phyloP scores from a whole-genome alignment of 805 yeast genomes.

The Blastobotrys muscicola region DNA sequence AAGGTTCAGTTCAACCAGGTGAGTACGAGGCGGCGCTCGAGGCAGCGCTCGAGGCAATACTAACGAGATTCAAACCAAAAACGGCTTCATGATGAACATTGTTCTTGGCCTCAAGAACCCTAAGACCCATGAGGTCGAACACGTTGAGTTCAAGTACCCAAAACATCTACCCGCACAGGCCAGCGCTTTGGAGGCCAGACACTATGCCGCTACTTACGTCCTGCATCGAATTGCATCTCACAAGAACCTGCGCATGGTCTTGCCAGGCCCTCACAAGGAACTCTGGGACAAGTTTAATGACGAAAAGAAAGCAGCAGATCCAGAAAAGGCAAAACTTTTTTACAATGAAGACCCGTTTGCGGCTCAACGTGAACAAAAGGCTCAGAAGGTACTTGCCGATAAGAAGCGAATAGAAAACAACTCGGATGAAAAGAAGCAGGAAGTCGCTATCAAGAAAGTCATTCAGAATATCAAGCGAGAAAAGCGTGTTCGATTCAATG shows the following conservation, averaged over 20 bases:
- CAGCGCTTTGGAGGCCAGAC: slow-evolving; percentile 84
- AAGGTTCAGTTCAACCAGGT: slow-evolving; percentile 72
- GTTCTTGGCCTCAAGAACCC: slow-evolving; percentile 67
- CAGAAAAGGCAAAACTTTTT: slow-evolving; percentile 38
- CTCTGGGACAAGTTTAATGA: slow-evolving; percentile 69
- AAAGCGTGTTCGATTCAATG: slow-evolving; percentile 28
- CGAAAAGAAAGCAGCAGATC: slow-evolving; percentile 41
- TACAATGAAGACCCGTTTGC: slow-evolving; percentile 73
- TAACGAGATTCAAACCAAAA: slow-evolving; percentile 29
- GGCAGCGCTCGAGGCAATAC: neutral
- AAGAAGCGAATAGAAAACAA: slow-evolving; percentile 9
- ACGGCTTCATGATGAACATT: slow-evolving; percentile 59
- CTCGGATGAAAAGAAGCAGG: slow-evolving; percentile 10
- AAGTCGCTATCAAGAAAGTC: slow-evolving; percentile 6
- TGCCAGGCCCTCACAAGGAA: slow-evolving; percentile 73
- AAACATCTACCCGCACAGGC: slow-evolving; percentile 51
- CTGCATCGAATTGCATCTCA: slow-evolving; percentile 69
- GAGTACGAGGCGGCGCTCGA: too few relatives aligned
- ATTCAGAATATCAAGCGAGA: slow-evolving; percentile 7
- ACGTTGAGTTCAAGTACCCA: slow-evolving; percentile 45
- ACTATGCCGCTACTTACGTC: slow-evolving; percentile 82
- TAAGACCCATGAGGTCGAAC: slow-evolving; percentile 60
- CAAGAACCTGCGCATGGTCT: slow-evolving; percentile 76
- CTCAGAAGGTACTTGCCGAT: slow-evolving; percentile 3
- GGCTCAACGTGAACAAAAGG: slow-evolving; percentile 44